Base-by-base conservation (phyloP, 805 yeast genomes). In the Ogataea dorogensis region DNA sequence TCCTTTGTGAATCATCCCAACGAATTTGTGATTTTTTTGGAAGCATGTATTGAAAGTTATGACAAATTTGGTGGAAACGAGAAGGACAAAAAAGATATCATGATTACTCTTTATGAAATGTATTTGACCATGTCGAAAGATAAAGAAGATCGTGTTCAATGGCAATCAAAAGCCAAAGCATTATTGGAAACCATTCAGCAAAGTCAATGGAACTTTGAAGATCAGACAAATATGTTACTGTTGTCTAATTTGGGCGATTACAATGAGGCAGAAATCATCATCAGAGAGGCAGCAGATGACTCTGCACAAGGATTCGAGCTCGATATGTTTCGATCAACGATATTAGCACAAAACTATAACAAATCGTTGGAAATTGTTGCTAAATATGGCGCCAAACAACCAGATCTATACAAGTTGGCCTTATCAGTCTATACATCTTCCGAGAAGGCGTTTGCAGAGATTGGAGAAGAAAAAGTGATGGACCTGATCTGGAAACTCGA, bases 1-100 rank as follows among this genome's bases (percentile, higher is more conserved):
- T 79, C 94, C 1, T 93, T 93, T 57, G 77, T 85, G n/a, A 75
- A 81, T 47, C 86, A 84, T 54, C 88, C 93, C 0, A 75, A 80
- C 52, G 93, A 89, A 53, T 91, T 93, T 68, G 93, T 89, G 17
- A 84, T 86, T 6, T 93, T 93, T 45, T 60, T 93, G 38, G 98
- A 93, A 56, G 97, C 98, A 0, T 87, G 96, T 50, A 62, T 88
- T 11, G 86, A 81, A 49, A 71, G 84, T 9, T 85, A 85, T 53
- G 88, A 81, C 37, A 72, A 71, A 38, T 85, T 80, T 52, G 93
- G 84, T 35, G 91, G 93, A 0, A 69, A 74, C 33, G 59, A 59
- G 4, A 75, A 73, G 43, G 96, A 91, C 51, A 77, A 79, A 47
- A 73, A 73, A 33, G 94, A 82, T 30, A 69, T 91, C 28, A 65